Percentiles rank a stretch among this genome's conserved stretches.
phyloP scores from a whole-genome alignment of 176 grass and related monocot genomes.

The Puya raimondii region DNA sequence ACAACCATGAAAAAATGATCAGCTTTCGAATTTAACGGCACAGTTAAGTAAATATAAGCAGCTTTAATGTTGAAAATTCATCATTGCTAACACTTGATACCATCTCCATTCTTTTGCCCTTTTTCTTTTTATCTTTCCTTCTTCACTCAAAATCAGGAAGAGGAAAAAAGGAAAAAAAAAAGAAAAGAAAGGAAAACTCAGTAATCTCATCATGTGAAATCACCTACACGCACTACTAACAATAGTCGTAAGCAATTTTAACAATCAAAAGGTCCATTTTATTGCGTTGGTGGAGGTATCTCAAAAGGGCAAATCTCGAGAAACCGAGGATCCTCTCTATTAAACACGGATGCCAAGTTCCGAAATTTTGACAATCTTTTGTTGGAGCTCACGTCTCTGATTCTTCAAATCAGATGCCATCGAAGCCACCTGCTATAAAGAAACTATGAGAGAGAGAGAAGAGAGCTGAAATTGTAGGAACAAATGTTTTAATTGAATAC shows the following conservation, averaged over 20 bases:
- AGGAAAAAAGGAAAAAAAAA: too few species aligned
- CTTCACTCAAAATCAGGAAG: too few species aligned
- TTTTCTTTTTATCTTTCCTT: too few species aligned
- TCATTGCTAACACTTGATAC: too few species aligned
- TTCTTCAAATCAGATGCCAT: constrained; percentile 83
- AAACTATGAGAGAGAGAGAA: neutral
- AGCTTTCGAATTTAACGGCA: too few species aligned
- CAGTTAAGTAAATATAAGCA: too few species aligned
- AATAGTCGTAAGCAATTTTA: neutral
- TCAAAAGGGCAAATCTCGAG: neutral
- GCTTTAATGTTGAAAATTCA: too few species aligned
- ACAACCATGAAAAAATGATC: too few species aligned
- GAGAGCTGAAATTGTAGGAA: constrained; percentile 3
- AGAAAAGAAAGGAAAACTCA: neutral
- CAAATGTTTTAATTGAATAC: neutral
- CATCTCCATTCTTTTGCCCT: too few species aligned
- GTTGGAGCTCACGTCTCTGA: constrained; percentile 47
- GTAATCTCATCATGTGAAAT: neutral
- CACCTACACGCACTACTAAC: neutral
- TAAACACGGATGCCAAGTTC: constrained; percentile 82
- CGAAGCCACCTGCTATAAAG: constrained; percentile 57
- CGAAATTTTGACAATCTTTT: constrained; percentile 72
- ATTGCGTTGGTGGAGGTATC: neutral
- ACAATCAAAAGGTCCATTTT: neutral
- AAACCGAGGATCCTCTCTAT: neutral